A percentile compares a stretch with the other conserved stretches of the same genome.
Conservation (phyloP, 163 green algal genomes). For the Scenedesmus sp. region DNA sequence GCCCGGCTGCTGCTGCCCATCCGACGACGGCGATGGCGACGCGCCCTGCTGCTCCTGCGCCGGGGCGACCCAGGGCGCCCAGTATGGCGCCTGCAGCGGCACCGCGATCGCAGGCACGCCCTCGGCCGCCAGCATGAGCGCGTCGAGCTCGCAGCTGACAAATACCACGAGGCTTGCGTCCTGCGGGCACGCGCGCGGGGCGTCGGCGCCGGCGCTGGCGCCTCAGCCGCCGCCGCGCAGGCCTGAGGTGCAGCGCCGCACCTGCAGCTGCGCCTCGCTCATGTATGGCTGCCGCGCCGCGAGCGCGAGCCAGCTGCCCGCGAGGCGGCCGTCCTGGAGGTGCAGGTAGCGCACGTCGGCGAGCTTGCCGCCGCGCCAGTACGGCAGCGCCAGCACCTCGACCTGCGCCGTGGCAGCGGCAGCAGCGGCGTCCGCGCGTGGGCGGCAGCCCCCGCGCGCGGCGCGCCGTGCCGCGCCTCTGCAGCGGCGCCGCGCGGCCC, state of each 20-base stretch:
- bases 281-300: conserved; percentile 9
- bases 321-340: conserved; percentile 10
- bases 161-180: conserved; percentile 10
- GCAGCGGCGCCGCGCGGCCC: no score
- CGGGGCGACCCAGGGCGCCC: background rate
- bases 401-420: conserved; percentile 20
- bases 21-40: background rate
- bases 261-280: conserved; percentile 9
- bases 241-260: background rate
- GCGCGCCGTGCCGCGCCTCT: no score
- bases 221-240: background rate
- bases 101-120: conserved; percentile 8
- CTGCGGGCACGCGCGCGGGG: background rate
- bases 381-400: conserved; percentile 43
- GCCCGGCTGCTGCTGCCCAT: background rate
- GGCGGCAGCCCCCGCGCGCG: no score
- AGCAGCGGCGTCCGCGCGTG: no score
- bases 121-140: conserved; percentile 10
- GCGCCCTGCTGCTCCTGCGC: background rate
- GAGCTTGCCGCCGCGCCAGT: conserved; percentile 2
- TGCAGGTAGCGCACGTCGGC: conserved; percentile 39
- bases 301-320: conserved; percentile 34
- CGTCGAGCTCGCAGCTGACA: conserved; percentile 32
- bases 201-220: background rate
- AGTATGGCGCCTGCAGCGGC: conserved; percentile 4